A percentile compares a stretch with the other conserved stretches of the same genome.
Evolutionary conservation across 176 grass and related monocot species (phyloP).

Genomic region (Puya raimondii): DNA sequence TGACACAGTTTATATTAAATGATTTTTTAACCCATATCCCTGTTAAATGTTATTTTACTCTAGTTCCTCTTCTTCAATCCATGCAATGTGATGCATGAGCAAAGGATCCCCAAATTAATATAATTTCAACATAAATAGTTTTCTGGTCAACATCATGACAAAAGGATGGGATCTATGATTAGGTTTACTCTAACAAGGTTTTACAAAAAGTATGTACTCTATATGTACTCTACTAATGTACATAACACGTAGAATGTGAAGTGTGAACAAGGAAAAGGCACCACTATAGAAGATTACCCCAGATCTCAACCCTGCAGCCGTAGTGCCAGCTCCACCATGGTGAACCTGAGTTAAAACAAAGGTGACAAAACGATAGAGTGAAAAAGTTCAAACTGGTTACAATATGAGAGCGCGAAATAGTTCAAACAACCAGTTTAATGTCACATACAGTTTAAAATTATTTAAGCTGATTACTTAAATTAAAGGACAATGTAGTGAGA

Average conservation of each 20-base stretch:
- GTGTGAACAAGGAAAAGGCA: not conserved
- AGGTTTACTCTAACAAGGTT: not conserved
- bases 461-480: not conserved
- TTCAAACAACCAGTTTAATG: not conserved
- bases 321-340: constrained; percentile 97
- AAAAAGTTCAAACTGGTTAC: not conserved
- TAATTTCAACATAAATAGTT: too few species aligned
- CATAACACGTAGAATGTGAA: not conserved
- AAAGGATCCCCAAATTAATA: too few species aligned
- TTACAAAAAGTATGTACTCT: not conserved
- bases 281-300: constrained; percentile 45
- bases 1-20: too few species aligned
- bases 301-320: constrained; percentile 79
- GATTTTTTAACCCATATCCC: too few species aligned
- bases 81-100: too few species aligned
- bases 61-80: too few species aligned
- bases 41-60: too few species aligned
- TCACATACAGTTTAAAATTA: not conserved
- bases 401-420: not conserved
- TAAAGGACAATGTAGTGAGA: not conserved
- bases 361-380: constrained; percentile 14
- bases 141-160: not conserved
- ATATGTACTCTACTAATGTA: not conserved
- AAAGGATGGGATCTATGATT: not conserved
- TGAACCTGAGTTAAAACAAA: constrained; percentile 55